phyloP scores from a whole-genome alignment of 768 basidiomycete genomes.

The Macrolepiota fuliginosa region DNA sequence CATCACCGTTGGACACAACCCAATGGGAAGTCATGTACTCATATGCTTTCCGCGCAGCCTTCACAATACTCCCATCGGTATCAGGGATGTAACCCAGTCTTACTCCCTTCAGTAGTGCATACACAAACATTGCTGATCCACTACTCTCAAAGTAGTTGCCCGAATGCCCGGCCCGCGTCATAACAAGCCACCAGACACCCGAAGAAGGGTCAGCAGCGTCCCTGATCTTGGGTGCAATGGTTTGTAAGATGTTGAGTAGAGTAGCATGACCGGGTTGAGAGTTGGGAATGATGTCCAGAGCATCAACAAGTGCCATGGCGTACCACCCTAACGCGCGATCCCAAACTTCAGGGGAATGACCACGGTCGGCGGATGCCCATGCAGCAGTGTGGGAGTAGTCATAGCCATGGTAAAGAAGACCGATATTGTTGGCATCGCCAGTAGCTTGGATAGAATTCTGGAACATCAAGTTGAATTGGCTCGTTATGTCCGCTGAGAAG shows the following conservation, averaged over 20 bases:
- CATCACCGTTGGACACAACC: conserved; percentile 38
- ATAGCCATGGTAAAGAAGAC: conserved; percentile 48
- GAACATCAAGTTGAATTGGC: conserved; percentile 43
- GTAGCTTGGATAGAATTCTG: conserved; percentile 38
- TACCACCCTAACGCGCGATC: conserved; percentile 48
- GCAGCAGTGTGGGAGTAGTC: conserved; percentile 39
- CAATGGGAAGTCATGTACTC: conserved; percentile 36
- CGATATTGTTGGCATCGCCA: conserved; percentile 34
- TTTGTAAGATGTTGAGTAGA: conserved; percentile 31
- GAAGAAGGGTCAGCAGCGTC: conserved; percentile 35
- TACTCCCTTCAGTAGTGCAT: conserved; percentile 41
- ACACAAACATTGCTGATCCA: conserved; percentile 44
- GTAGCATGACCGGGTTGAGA: conserved; percentile 26
- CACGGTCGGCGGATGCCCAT: conserved; percentile 45
- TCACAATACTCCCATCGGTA: conserved; percentile 34
- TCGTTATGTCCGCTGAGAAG: conserved; percentile 33
- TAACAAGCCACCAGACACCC: conserved; percentile 50
- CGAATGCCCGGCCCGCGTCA: conserved; percentile 41
- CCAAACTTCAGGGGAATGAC: conserved; percentile 48
- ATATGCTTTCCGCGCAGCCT: conserved; percentile 38
- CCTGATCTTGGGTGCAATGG: conserved; percentile 32
- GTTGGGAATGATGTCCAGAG: conserved; percentile 35
- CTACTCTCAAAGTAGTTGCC: conserved; percentile 51
- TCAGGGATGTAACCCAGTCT: conserved; percentile 38
- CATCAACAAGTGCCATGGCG: conserved; percentile 46